A percentile compares a stretch with the other conserved stretches of the same genome.
Conservation (phyloP, 768 basidiomycete species). For the Pleurotus tuoliensis region DNA sequence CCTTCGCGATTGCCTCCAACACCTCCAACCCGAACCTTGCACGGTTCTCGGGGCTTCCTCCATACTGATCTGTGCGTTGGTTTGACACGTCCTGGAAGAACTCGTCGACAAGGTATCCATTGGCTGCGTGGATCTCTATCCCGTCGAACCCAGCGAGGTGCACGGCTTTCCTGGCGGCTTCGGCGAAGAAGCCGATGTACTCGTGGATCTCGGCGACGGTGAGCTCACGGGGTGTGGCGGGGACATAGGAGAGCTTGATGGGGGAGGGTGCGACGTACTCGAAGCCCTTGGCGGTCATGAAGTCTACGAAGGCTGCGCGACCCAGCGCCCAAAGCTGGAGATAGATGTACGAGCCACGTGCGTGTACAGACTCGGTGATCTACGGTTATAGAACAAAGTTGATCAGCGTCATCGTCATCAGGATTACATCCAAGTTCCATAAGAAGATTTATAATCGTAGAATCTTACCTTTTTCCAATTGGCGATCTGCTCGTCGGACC, state of each 20-base stretch:
- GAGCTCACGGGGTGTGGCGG: conserved; percentile 33
- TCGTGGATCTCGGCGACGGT: conserved; percentile 46
- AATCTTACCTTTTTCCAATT: conserved; percentile 34
- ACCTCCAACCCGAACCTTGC: conserved; percentile 54
- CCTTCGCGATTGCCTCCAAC: conserved; percentile 42
- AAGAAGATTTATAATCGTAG: too few relatives aligned
- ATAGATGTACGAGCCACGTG: conserved; percentile 41
- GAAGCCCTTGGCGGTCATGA: conserved; percentile 23
- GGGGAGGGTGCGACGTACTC: conserved; percentile 24
- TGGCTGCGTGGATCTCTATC: conserved; percentile 41
- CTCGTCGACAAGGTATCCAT: conserved; percentile 55
- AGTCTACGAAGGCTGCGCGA: conserved; percentile 15
- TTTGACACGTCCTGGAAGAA: conserved; percentile 59
- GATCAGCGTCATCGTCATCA: neutral
- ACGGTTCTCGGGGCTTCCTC: conserved; percentile 61
- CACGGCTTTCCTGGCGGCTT: conserved; percentile 53
- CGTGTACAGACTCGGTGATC: neutral
- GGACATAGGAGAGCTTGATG: conserved; percentile 14
- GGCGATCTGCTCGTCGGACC: conserved; percentile 33
- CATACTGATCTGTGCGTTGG: conserved; percentile 59
- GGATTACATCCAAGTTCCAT: too few relatives aligned
- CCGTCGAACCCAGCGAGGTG: conserved; percentile 65
- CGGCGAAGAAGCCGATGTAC: conserved; percentile 44
- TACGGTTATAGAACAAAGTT: neutral
- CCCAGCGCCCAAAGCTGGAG: conserved; percentile 44